Evolutionary conservation across 73 alveolate species (phyloP).

Genomic region (Urostyla sp.): DNA sequence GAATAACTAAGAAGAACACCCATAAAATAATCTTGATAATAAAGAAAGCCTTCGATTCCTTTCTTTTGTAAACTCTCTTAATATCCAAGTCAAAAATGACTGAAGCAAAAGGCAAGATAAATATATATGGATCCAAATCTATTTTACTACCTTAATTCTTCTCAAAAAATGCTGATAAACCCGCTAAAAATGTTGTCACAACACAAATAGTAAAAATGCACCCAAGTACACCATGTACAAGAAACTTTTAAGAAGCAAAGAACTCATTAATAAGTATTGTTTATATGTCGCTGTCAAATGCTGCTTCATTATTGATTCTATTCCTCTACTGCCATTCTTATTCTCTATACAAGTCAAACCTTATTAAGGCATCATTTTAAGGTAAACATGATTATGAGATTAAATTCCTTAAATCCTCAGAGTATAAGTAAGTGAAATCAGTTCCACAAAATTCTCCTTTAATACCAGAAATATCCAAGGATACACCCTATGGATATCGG

Average conservation of each 20-base stretch:
- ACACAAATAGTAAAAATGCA: slow-evolving; percentile 24
- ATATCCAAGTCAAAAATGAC: slow-evolving; percentile 40
- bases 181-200: slow-evolving; percentile 34
- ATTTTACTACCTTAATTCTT: background rate
- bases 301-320: background rate
- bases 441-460: slow-evolving; percentile 48
- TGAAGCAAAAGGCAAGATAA: slow-evolving; percentile 29
- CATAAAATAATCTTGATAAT: background rate
- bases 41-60: background rate
- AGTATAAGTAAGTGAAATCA: slow-evolving; percentile 39
- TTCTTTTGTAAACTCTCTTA: slow-evolving; percentile 20
- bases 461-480: slow-evolving; percentile 26
- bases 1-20: slow-evolving; percentile 25
- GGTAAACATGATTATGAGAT: slow-evolving; percentile 4
- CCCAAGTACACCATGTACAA: slow-evolving; percentile 22
- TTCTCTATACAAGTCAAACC: slow-evolving; percentile 7
- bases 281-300: slow-evolving; percentile 32
- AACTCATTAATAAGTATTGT: slow-evolving; percentile 13
- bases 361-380: background rate
- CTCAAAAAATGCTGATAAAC: slow-evolving; percentile 29
- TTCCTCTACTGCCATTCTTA: slow-evolving; percentile 10
- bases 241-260: slow-evolving; percentile 16
- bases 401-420: slow-evolving; percentile 21
- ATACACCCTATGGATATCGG: slow-evolving; percentile 36
- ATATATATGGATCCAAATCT: slow-evolving; percentile 2